Percentiles rank a stretch among this genome's conserved stretches.
phyloP scores from a whole-genome alignment of 805 yeast genomes.

The Pichia deserticola region DNA sequence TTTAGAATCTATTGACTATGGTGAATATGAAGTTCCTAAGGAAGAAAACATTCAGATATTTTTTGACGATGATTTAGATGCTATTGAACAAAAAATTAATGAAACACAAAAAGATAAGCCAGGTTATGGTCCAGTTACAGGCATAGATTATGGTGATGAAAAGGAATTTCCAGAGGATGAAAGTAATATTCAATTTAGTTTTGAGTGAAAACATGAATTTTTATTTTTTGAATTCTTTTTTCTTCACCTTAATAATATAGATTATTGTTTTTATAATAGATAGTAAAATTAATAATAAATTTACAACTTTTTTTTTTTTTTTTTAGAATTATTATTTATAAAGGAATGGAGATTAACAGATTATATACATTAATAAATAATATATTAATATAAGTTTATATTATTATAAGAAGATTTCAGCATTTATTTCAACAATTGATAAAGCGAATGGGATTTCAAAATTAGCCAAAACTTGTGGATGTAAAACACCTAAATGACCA shows the following conservation, averaged over 20 bases:
- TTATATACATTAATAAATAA: background rate
- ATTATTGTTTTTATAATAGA: too few species aligned
- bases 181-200: conserved; percentile 23
- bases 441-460: conserved; percentile 94
- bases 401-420: conserved; percentile 70
- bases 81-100: conserved; percentile 3
- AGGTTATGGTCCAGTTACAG: conserved; percentile 12
- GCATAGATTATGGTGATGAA: conserved; percentile 27
- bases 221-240: too few species aligned
- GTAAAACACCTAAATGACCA: conserved; percentile 90
- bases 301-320: too few species aligned
- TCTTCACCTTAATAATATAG: too few species aligned
- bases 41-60: conserved; percentile 16
- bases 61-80: conserved; percentile 18
- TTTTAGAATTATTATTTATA: too few species aligned
- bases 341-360: too few species aligned
- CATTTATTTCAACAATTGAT: conserved; percentile 81
- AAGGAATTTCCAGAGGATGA: conserved; percentile 30
- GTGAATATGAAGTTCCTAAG: conserved; percentile 15
- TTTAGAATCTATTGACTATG: conserved; percentile 10
- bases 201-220: conserved; percentile 13
- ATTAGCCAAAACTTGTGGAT: conserved; percentile 81
- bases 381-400: background rate
- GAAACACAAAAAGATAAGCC: conserved; percentile 6
- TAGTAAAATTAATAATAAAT: too few species aligned